These are phyloP conservation scores for Epichloe scottii DNA, from an alignment of 2,329 filamentous ascomycete species.

Conservation along the genomic window DNA sequence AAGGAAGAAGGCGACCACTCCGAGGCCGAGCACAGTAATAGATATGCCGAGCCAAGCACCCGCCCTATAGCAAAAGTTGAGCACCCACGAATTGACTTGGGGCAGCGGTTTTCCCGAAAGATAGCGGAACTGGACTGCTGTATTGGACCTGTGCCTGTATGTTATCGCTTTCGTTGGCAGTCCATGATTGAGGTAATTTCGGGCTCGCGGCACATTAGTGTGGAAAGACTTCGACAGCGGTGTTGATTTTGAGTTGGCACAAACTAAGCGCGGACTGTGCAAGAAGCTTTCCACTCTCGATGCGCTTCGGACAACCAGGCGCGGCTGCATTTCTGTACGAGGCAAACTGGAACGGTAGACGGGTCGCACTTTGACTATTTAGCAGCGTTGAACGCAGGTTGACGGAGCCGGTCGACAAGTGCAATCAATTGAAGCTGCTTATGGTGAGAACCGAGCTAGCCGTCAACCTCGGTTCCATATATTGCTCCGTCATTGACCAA, in stretches of 20 bases:
- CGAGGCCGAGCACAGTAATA: constrained; percentile 53
- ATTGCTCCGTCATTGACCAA: too few species aligned
- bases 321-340: neutral
- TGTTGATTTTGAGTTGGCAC: neutral
- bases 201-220: neutral
- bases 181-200: neutral
- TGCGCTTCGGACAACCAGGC: neutral
- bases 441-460: neutral
- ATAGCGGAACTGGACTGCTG: constrained; percentile 2
- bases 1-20: constrained; percentile 75
- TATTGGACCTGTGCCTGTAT: neutral
- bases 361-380: neutral
- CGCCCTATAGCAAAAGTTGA: constrained; percentile 53
- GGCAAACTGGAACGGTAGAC: neutral
- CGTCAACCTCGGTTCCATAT: too few species aligned
- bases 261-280: neutral
- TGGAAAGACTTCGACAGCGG: neutral
- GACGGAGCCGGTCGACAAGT: neutral
- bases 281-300: neutral
- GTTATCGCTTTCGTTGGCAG: neutral
- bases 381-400: neutral
- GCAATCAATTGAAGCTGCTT: neutral
- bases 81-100: constrained; percentile 31
- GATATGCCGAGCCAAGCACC: constrained; percentile 57
- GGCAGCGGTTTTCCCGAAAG: constrained; percentile 42